Base-by-base conservation (phyloP, 495 filamentous ascomycete genomes). In the Mytilinidion resinicola region DNA sequence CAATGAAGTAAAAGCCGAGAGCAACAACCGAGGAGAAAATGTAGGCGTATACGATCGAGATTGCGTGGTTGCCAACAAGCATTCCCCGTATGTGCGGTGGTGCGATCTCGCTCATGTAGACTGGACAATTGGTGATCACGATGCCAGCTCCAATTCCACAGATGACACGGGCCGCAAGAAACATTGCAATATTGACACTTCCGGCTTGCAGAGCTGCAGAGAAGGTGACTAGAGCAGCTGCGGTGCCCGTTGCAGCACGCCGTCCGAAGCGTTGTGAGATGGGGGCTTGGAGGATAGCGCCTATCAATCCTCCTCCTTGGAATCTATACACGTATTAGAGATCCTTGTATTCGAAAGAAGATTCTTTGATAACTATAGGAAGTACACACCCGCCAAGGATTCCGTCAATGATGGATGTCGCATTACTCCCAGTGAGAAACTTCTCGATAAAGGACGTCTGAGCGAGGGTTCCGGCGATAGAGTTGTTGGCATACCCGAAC, bases 101-200 rank as follows among this genome's bases (percentile, higher is more conserved):
- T 6, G 67, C 56, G 9, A 70, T 60, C 60, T 70, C 63, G 38
- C 66, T 68, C 65, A 68, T 67, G 46, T 70, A 68, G 14, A 70
- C 65, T 0, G 66, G 66, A 17, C 51, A 60, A 20, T 68, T 68
- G 37, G 62, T 58, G 25, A 66, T 60, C 15, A 68, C 55, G 57
- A 70, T 70, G 33, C 67, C 67, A 14, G 55, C 60, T 3, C 63
- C 65, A 30, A 66, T 55, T 4, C 66, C 67, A 14, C 62, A 61
- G n/a, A 70, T 36, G 10, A 64, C 34, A 17, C 67, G 66, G 1
- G 15, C 55, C 21, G 60, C 59, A 12, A 67, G 56, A 21, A 67
- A 58, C 65, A 65, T 67, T 6, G 53, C 57, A 4, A 65, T 61
- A 34, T 67, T 37, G 14, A 62, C 54, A 12, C 63, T 56, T 17